Evolutionary conservation across 768 basidiomycete genomes (phyloP).

Genomic region (Paxillus involutus): DNA sequence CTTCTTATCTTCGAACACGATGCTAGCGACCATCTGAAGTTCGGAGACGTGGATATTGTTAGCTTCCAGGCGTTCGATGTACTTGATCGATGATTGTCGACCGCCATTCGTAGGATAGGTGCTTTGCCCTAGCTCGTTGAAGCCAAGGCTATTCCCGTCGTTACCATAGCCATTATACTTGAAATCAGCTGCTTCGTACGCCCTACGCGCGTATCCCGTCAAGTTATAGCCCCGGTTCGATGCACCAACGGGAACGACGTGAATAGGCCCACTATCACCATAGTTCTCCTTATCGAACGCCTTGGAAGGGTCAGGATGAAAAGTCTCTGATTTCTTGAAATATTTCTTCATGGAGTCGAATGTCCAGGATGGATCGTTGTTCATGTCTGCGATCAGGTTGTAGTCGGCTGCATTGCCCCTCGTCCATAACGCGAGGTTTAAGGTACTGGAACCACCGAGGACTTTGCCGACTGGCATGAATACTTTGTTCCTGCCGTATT

Average conservation of each 20-base stretch:
- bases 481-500: background rate
- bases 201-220: background rate
- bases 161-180: background rate
- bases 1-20: background rate
- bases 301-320: background rate
- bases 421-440: background rate
- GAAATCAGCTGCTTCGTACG: background rate
- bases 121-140: background rate
- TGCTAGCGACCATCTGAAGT: background rate
- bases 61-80: background rate
- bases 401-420: background rate
- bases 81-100: background rate
- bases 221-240: background rate
- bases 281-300: background rate
- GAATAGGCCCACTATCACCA: background rate
- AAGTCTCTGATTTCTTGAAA: background rate
- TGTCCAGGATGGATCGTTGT: background rate
- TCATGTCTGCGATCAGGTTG: background rate
- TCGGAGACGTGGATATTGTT: background rate
- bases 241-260: background rate
- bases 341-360: background rate
- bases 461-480: background rate
- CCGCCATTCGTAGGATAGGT: background rate
- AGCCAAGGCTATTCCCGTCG: background rate
- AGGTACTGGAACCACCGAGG: background rate